phyloP scores from a whole-genome alignment of 371 early-diverging fungal genomes.

The Chytridium lagenaria region DNA sequence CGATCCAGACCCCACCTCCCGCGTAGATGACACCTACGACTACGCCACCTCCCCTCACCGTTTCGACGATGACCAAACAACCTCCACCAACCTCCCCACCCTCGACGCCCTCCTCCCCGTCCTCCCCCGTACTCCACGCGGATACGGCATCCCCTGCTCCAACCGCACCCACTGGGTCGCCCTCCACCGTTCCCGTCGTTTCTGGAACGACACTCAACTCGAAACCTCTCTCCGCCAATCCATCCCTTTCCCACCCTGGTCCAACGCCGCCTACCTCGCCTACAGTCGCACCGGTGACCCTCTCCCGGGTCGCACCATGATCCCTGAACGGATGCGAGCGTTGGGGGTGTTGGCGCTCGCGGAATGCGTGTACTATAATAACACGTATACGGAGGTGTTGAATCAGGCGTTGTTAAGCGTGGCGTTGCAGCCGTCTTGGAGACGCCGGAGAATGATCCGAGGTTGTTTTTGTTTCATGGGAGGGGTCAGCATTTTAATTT shows the following conservation, averaged over 20 bases:
- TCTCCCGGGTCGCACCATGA: neutral
- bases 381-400: neutral
- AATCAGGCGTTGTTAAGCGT: conserved; percentile 8
- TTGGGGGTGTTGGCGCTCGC: neutral
- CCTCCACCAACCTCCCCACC: neutral
- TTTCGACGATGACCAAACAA: neutral
- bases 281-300: neutral
- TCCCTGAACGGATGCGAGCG: neutral
- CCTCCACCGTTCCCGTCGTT: neutral
- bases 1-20: neutral
- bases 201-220: neutral
- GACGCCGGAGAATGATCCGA: conserved; percentile 7
- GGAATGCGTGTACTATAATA: neutral
- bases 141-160: conserved; percentile 3
- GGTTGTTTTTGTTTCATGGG: neutral
- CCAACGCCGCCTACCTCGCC: conserved; percentile 9
- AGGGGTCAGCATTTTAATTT: conserved; percentile 4
- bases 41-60: neutral
- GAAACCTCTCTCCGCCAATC: neutral
- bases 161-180: conserved; percentile 1
- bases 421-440: conserved; percentile 12
- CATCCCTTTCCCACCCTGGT: neutral
- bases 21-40: neutral
- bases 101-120: neutral
- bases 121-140: neutral